Evolutionary conservation across 73 alveolate species (phyloP).

Genomic region (Effrenium voratum): DNA sequence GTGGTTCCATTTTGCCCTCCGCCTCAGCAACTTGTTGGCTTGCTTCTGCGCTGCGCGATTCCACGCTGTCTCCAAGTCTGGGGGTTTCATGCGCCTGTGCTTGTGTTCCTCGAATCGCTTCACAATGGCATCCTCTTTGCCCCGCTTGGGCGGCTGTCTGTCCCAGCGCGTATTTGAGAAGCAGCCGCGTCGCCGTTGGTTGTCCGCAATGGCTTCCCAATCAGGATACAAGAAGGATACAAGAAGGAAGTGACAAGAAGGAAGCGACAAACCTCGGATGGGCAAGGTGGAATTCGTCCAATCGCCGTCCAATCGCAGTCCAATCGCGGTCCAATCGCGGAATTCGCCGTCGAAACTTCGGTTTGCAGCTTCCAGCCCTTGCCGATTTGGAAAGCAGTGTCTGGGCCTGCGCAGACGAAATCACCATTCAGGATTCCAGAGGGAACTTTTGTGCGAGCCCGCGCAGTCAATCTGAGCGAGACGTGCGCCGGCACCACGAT

Average conservation of each 20-base stretch:
- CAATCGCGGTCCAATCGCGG: too few species aligned
- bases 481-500: too few species aligned
- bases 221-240: neutral
- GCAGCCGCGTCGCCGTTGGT: slow-evolving; percentile 22
- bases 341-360: too few species aligned
- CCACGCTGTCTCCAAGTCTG: neutral
- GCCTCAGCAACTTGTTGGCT: slow-evolving; percentile 33
- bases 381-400: too few species aligned
- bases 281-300: too few species aligned
- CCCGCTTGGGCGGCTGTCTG: neutral
- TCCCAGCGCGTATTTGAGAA: slow-evolving; percentile 33
- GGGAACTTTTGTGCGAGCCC: too few species aligned
- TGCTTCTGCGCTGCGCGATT: slow-evolving; percentile 11
- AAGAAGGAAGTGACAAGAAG: neutral
- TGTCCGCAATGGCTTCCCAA: neutral
- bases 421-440: too few species aligned
- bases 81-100: neutral
- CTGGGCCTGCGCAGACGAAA: too few species aligned
- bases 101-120: slow-evolving; percentile 17
- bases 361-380: too few species aligned
- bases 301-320: too few species aligned
- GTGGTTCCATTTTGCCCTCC: slow-evolving; percentile 5
- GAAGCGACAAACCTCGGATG: too few species aligned
- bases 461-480: too few species aligned
- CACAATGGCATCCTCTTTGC: neutral